phyloP scores from a whole-genome alignment of 176 grass and related monocot genomes.

The Hsuehochloa calcarea region DNA sequence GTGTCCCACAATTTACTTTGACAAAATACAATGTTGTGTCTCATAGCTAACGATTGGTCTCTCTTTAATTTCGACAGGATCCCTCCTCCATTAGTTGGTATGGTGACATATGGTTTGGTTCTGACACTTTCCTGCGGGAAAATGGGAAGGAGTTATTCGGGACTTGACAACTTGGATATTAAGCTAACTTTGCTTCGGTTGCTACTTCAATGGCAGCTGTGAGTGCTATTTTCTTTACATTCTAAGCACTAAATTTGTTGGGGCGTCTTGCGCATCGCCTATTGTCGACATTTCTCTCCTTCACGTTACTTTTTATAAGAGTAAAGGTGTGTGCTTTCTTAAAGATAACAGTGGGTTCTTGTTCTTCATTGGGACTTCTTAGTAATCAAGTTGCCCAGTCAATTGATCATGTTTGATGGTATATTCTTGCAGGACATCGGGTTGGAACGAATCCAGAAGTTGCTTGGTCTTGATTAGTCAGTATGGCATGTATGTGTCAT shows the following conservation, averaged over 20 bases:
- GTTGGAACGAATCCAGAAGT: conserved; percentile 72
- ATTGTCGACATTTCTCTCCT: conserved; percentile 74
- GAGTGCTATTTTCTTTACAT: conserved; percentile 91
- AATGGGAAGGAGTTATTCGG: conserved; percentile 39
- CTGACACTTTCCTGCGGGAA: conserved; percentile 70
- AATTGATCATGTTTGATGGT: conserved; percentile 5
- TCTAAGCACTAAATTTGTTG: conserved; percentile 75
- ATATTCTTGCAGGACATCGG: conserved; percentile 61
- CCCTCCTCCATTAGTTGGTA: too few species aligned
- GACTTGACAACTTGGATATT: conserved; percentile 52
- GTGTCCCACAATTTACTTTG: not conserved
- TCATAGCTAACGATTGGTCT: not conserved
- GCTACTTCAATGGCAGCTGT: conserved; percentile 89
- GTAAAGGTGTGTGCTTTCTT: conserved; percentile 55
- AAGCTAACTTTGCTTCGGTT: conserved; percentile 55
- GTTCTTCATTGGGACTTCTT: too few species aligned
- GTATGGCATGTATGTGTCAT: conserved; percentile 41
- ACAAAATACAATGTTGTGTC: not conserved
- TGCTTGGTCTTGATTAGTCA: conserved; percentile 61
- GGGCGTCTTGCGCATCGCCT: conserved; percentile 76
- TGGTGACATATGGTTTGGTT: conserved; percentile 68
- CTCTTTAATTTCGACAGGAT: conserved; percentile 38
- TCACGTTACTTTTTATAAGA: conserved; percentile 73
- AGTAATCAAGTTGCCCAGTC: not conserved
- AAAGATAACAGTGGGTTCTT: not conserved